These are phyloP conservation scores for Balakata baccata DNA, from an alignment of 345 rosid species.

Conservation along the genomic window DNA sequence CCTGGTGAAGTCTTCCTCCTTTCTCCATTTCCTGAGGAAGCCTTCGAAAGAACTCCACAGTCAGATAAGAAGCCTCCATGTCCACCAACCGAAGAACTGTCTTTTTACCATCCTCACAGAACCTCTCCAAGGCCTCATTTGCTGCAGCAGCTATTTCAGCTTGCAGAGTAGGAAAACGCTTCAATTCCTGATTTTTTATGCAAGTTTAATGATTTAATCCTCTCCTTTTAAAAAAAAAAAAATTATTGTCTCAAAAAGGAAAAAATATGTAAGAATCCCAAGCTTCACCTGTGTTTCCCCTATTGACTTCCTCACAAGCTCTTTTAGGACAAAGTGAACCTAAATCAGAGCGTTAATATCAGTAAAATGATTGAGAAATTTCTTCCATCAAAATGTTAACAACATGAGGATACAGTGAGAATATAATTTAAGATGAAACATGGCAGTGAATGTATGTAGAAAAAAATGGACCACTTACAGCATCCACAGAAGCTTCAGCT, in stretches of 20 bases:
- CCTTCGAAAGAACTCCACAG: constrained; percentile 39
- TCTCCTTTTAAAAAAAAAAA: not conserved
- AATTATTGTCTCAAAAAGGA: not conserved
- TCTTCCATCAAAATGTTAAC: not conserved
- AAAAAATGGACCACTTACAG: constrained; percentile 22
- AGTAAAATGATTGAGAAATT: not conserved
- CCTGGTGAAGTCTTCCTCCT: constrained; percentile 36
- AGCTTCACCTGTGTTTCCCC: constrained; percentile 35
- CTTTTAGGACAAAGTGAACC: constrained; percentile 42
- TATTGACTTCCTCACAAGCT: constrained; percentile 39
- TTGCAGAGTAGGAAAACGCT: constrained; percentile 39
- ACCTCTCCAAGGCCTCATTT: constrained; percentile 33
- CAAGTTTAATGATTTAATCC: too few relatives aligned
- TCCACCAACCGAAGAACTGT: constrained; percentile 38
- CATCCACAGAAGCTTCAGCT: constrained; percentile 42
- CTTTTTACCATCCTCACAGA: constrained; percentile 37
- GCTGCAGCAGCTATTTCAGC: constrained; percentile 36
- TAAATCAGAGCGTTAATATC: constrained; percentile 12
- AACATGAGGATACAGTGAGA: too few relatives aligned
- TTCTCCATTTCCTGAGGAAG: constrained; percentile 42
- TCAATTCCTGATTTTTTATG: constrained; percentile 24
- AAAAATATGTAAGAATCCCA: not conserved
- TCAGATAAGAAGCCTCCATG: constrained; percentile 40
- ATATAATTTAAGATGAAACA: not conserved
- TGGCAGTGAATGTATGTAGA: not conserved